Evolutionary conservation across 1,139 yeast genomes (phyloP).

Genomic region (Pichia sp.): DNA sequence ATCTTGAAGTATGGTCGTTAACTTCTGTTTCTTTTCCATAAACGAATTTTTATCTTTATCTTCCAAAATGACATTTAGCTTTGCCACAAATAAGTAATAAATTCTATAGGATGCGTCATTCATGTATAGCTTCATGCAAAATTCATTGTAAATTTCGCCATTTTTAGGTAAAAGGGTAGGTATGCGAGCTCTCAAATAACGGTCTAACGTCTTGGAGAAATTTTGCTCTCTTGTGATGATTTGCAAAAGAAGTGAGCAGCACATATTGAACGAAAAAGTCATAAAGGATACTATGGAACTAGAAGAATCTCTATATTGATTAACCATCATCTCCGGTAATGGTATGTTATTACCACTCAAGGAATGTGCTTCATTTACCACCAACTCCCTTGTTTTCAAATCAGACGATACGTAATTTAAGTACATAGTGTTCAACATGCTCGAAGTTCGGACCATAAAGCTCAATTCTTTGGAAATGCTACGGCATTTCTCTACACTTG

Average conservation of each 20-base stretch:
- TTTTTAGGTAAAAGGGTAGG: not conserved
- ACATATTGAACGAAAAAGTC: conserved; percentile 1
- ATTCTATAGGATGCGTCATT: conserved; percentile 9
- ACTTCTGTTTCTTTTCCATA: not conserved
- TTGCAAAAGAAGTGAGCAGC: conserved; percentile 6
- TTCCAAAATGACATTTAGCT: not conserved
- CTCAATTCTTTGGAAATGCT: conserved; percentile 6
- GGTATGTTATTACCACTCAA: not conserved
- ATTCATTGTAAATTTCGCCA: not conserved
- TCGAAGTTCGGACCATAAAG: not conserved
- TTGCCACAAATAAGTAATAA: not conserved
- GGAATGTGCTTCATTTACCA: conserved; percentile 5
- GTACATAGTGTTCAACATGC: conserved; percentile 7
- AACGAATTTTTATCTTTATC: not conserved
- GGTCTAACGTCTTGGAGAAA: conserved; percentile 7
- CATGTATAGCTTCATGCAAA: conserved; percentile 7
- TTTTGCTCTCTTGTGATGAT: conserved; percentile 8
- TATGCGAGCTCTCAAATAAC: conserved; percentile 4
- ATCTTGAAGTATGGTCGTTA: not conserved
- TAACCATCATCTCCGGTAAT: conserved; percentile 5
- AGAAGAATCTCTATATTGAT: conserved; percentile 12
- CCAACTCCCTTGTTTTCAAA: conserved; percentile 8
- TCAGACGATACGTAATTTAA: conserved; percentile 4
- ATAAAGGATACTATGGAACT: conserved; percentile 8
- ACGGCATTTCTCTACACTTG: not conserved